phyloP scores from a whole-genome alignment of 208 protist species.

The Trypanosoma avium region DNA sequence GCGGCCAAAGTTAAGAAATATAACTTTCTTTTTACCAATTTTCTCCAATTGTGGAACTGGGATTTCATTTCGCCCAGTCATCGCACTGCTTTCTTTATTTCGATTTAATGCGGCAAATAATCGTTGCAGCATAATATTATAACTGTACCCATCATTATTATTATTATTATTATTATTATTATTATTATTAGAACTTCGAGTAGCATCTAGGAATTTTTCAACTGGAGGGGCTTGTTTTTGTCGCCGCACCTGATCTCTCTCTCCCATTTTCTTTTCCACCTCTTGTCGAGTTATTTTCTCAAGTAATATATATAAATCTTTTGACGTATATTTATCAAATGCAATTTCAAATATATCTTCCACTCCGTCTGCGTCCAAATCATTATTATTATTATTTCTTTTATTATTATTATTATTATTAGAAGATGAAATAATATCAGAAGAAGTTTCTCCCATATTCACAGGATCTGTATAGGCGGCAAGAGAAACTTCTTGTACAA shows the following conservation, averaged over 20 bases:
- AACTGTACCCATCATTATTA: constrained; percentile 55
- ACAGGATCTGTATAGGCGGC: not conserved
- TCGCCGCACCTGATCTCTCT: constrained; percentile 35
- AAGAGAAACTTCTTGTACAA: not conserved
- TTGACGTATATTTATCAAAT: constrained; percentile 67
- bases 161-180: constrained; percentile 25
- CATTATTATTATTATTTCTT: not conserved
- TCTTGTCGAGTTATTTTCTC: constrained; percentile 33
- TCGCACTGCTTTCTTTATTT: constrained; percentile 63
- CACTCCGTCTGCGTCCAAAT: not conserved
- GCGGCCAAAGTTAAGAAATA: constrained; percentile 89
- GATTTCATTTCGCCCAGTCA: constrained; percentile 78
- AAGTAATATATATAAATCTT: constrained; percentile 48
- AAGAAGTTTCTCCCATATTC: not conserved
- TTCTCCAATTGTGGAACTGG: constrained; percentile 76
- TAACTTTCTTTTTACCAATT: constrained; percentile 91
- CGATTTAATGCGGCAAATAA: constrained; percentile 70
- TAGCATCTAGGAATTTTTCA: constrained; percentile 57
- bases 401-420: not conserved
- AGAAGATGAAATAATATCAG: not conserved
- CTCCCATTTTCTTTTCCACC: constrained; percentile 58
- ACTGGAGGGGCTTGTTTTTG: constrained; percentile 33
- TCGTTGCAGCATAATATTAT: constrained; percentile 66
- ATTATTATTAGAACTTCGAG: not conserved
- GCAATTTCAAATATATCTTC: constrained; percentile 47